Base-by-base conservation (phyloP, 768 basidiomycete species). In the Podaxis sp. region DNA sequence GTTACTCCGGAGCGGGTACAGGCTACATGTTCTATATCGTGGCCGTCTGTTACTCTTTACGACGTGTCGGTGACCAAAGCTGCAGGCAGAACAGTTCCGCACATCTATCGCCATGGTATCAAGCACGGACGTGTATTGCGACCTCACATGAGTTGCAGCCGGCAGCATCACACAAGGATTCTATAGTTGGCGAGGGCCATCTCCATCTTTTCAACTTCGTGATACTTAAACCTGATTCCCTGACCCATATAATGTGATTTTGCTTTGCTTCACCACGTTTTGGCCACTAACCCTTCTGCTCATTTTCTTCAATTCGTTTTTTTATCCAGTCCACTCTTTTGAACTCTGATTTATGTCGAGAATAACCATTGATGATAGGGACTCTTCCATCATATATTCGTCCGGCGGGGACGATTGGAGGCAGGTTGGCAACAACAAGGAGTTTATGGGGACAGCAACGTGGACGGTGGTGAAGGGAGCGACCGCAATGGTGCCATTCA, bases 1-100 rank as follows among this genome's bases (percentile, higher is more conserved):
- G 33, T 33, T 33, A 10, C 33, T 33, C 10, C 33, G 8, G 10
- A 6, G 33, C 33, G 1, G 33, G 33, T 33, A 33, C 7, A 0
- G 8, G 8, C 8, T 10, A 33, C 8, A 33, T 1, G 33, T 1
- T 33, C 33, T 10, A 33, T 33, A 33, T 10, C 33, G 10, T 33
- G 33, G 33, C 33, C 33, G 33, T 33, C 8, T 33, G 33, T 7
- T 33, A 33, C 8, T 33, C 30, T 30, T 6, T 7, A 7, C 30
- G 30, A 8, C 33, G 33, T 33, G 33, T 33, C 33, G 2, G 33
- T 33, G 33, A 33, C 33, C 33, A 33, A 33, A 8, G 6, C 41
- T n/a, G 12, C 41, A 44, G n/a, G 41, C 2, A 30, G 76, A 13
- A 44, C 41, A 44, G 7, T 8, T 20, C 41, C 13, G 2, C 41